Conservation (phyloP, 129 eudicot species). For the Mikania micrantha region DNA sequence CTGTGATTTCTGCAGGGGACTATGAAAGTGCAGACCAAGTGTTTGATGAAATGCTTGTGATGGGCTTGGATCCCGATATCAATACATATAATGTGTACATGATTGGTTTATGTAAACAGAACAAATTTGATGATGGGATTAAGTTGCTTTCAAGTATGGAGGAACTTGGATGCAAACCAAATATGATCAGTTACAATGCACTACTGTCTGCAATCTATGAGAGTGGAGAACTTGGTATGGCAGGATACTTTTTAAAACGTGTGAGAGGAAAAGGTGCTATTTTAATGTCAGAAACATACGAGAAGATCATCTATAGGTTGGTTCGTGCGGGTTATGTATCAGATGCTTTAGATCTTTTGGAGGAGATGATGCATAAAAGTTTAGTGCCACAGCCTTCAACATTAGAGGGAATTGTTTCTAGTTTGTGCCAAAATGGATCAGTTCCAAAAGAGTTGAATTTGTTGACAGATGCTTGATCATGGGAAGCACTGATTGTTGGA, state of each 20-base stretch:
- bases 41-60: constrained; percentile 86
- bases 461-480: constrained; percentile 26
- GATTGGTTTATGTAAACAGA: constrained; percentile 55
- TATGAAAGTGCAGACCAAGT: constrained; percentile 50
- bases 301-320: constrained; percentile 38
- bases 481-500: constrained; percentile 39
- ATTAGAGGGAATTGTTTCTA: constrained; percentile 30
- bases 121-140: constrained; percentile 46
- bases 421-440: constrained; percentile 30
- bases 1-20: constrained; percentile 36
- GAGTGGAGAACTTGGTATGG: constrained; percentile 35
- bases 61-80: constrained; percentile 74
- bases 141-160: constrained; percentile 53
- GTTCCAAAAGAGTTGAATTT: constrained; percentile 27
- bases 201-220: constrained; percentile 34
- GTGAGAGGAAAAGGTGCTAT: constrained; percentile 42
- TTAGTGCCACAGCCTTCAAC: constrained; percentile 21
- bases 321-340: constrained; percentile 20
- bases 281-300: constrained; percentile 24
- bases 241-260: constrained; percentile 24
- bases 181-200: constrained; percentile 36
- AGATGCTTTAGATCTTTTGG: constrained; percentile 43
- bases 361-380: constrained; percentile 34
- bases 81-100: constrained; percentile 57
- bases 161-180: constrained; percentile 60